These are phyloP conservation scores for Hypoxylon rubiginosum DNA, from an alignment of 2,329 filamentous ascomycete species.

Conservation along the genomic window DNA sequence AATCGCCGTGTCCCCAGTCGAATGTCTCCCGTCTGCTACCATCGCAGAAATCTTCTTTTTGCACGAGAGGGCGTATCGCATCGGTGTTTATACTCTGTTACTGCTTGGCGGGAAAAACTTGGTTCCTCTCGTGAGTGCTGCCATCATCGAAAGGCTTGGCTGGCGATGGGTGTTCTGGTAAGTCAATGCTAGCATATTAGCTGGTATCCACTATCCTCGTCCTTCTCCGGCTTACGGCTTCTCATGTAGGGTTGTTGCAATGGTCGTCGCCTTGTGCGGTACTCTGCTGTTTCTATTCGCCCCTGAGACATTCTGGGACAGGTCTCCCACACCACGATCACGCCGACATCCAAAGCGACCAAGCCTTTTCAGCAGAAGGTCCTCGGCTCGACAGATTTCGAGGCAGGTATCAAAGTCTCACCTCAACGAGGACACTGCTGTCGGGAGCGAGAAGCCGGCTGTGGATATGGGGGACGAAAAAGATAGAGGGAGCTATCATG, in stretches of 20 bases:
- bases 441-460: slow-evolving; percentile 12
- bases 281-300: slow-evolving; percentile 88
- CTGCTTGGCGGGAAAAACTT: slow-evolving; percentile 93
- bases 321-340: slow-evolving; percentile 70
- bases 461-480: slow-evolving; percentile 29
- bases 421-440: slow-evolving; percentile 3
- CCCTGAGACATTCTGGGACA: slow-evolving; percentile 96
- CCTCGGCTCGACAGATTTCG: slow-evolving; percentile 55
- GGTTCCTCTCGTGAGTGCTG: slow-evolving; percentile 87
- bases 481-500: slow-evolving; percentile 23
- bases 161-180: slow-evolving; percentile 96
- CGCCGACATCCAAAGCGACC: slow-evolving; percentile 58
- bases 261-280: slow-evolving; percentile 79
- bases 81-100: slow-evolving; percentile 92
- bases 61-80: slow-evolving; percentile 91
- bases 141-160: slow-evolving; percentile 79
- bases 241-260: slow-evolving; percentile 77
- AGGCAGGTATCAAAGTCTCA: slow-evolving; percentile 39
- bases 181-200: slow-evolving; percentile 45
- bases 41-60: slow-evolving; percentile 97
- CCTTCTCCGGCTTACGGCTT: slow-evolving; percentile 13
- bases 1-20: slow-evolving; percentile 87
- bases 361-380: slow-evolving; percentile 62
- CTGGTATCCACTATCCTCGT: neutral
- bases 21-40: slow-evolving; percentile 92